Evolutionary conservation across 148 eudicot genomes (phyloP).

Genomic region (Rhododendron griersonianum): DNA sequence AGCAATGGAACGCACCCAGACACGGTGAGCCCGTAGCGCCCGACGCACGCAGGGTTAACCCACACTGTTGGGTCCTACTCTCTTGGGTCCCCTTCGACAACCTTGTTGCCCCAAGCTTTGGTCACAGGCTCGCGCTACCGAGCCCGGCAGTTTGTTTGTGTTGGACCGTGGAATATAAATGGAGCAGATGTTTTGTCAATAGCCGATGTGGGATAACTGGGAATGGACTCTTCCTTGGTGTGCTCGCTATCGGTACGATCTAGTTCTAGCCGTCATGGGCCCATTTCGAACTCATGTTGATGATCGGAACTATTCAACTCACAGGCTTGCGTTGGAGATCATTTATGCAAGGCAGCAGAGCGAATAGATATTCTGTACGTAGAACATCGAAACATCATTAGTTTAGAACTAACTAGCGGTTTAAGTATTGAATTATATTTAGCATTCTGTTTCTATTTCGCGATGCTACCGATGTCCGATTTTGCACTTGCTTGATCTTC

Average conservation of each 20-base stretch:
- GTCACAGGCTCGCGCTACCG: background rate
- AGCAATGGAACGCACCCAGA: background rate
- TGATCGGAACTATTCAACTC: background rate
- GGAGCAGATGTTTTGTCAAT: background rate
- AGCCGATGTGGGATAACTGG: background rate
- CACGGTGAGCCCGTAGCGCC: background rate
- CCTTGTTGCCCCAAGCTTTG: background rate
- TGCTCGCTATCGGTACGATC: background rate
- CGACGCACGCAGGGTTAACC: background rate
- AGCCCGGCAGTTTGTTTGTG: background rate
- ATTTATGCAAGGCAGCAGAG: no score
- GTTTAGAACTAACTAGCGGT: background rate
- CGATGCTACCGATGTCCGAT: background rate
- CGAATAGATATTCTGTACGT: no score
- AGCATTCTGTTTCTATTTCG: background rate
- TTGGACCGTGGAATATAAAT: background rate
- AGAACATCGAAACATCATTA: background rate
- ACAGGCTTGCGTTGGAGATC: background rate
- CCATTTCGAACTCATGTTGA: background rate
- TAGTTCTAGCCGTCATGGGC: background rate
- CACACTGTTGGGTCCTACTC: background rate
- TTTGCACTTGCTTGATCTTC: background rate
- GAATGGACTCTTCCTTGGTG: background rate
- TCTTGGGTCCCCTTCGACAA: background rate
- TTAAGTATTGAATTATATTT: background rate